Base-by-base conservation (phyloP, 768 basidiomycete genomes). In the Pulveroboletus ravenelii region DNA sequence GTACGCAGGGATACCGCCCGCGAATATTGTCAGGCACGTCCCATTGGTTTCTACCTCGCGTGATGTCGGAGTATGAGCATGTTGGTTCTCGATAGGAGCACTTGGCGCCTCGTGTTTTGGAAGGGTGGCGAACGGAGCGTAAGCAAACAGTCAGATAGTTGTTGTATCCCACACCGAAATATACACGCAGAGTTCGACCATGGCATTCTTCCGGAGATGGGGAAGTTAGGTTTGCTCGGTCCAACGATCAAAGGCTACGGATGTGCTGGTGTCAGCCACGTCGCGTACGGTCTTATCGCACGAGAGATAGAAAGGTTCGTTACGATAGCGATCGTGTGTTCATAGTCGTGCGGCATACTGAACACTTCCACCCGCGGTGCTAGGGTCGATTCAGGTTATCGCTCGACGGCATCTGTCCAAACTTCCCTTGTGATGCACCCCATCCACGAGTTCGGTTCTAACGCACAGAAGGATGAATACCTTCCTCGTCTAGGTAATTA, bases 371-470 rank as follows among this genome's bases (percentile, higher is more conserved):
- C 39, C 20, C 14, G 3, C 31, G 50, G 52, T 45, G 0, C 14
- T 58, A 93, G 94, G 54, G 84, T 98, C 35, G 95, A 99, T 65
- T 97, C 94, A 3, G 95, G 95, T 0, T 98, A 96, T 63, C 88
- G 95, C 23, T 94, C 91, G 5, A 94, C 85, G 4, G 84, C 93
- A 55, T 96, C 93, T 15, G 95, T 98, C 3, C 95, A 98, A 67
- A 92, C 89, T 1, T 94, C 92, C 17, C 80, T 99, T 25, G 92
- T 95, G 12, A 99, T 99, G 94, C 91, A 95, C 62, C 93, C 86
- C 9, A 89, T 92, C 58, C 71, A 88, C 63, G 84, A 88, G 61
- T 97, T 93, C 65, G 95, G 95, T 2, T 81, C 85, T 0, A 85
- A 93, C 30, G 83, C 80, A 30, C 93, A 97, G 70, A 94, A 93